Evolutionary conservation across 345 rosid genomes (phyloP), one percentile per base, ranked within the genome.

Genomic region (Eucalyptus sp.): DNA sequence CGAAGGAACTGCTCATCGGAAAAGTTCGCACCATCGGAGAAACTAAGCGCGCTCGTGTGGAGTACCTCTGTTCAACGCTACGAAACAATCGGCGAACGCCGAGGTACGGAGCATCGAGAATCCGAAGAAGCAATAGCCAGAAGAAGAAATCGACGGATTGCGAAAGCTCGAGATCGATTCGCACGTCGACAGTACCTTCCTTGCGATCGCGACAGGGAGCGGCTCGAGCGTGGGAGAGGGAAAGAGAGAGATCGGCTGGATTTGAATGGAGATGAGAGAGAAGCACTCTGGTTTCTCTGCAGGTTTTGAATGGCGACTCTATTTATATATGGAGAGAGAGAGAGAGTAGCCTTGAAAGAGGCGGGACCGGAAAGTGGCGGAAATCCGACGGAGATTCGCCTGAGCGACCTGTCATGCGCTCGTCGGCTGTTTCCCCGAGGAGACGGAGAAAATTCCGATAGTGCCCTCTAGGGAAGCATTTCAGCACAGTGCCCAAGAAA

Each of bases 401-500:
- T 13, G 68, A 60, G 68, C 33, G 33, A 60, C 7, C n/a, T 8
- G 33, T 27, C 68, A 29, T 27, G 33, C 8, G 1, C 31, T 60
- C 68, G 68, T 33, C 68, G 16, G 7, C 15, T 11, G 66, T 25
- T 25, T 27, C 2, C 31, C 16, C 66, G 0, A 60, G 7, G n/a
- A 13, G 31, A 60, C 66, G 27, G 31, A 27, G 0, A 27, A 60
- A 60, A 27, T 27, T 27, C 66, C 31, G 31, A 27, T 1, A 11
- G 5, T 60, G 16, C 2, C n/a, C 64, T 58, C 31, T 0, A 12
- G 0, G 1, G 16, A 60, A 60, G 31, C 66, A 12, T 27, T 10
- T 60, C 31, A 5, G 31, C 31, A 13, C 0, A 0, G 7, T 12
- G 0, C 0, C 62, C 62, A 8, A 0, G 62, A 22, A 8, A 20